Percentiles rank a stretch among this genome's conserved stretches.
These are phyloP conservation scores for Moesziomyces antarcticus DNA, from an alignment of 1,284 basidiomycete species.

Conservation along the genomic window DNA sequence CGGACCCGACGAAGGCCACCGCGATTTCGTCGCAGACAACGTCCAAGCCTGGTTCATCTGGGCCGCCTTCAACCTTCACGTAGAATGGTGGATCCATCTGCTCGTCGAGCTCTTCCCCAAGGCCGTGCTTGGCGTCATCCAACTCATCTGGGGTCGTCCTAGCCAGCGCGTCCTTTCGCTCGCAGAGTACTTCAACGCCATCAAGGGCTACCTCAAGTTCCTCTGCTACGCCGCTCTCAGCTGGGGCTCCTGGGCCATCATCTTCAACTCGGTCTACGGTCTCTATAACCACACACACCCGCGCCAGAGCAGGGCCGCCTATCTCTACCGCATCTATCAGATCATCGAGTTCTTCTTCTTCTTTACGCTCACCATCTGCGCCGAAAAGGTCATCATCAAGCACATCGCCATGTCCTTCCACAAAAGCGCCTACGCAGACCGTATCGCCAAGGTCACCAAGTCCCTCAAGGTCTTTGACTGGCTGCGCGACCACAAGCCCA, in stretches of 20 bases:
- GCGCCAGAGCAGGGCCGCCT: conserved; percentile 45
- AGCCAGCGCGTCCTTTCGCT: conserved; percentile 50
- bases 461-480: conserved; percentile 76
- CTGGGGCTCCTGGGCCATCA: conserved; percentile 65
- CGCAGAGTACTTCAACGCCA: conserved; percentile 61
- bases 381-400: conserved; percentile 63
- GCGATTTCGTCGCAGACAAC: conserved; percentile 60
- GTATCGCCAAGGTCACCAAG: conserved; percentile 74
- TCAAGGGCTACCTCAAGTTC: conserved; percentile 61
- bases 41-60: conserved; percentile 65
- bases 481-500: conserved; percentile 78
- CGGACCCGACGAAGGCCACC: conserved; percentile 33
- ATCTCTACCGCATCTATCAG: conserved; percentile 63
- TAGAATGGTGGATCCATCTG: conserved; percentile 64
- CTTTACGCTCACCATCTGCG: conserved; percentile 59
- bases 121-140: conserved; percentile 46
- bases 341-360: conserved; percentile 66
- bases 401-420: conserved; percentile 73
- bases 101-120: conserved; percentile 61
- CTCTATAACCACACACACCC: conserved; percentile 54
- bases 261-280: conserved; percentile 59
- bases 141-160: conserved; percentile 57
- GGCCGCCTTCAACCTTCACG: conserved; percentile 64
- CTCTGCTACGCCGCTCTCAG: conserved; percentile 60
- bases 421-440: conserved; percentile 79